These are phyloP conservation scores for Sphagnum fallax DNA, from an alignment of 228 moss, liverwort and hornwort species.

Conservation along the genomic window DNA sequence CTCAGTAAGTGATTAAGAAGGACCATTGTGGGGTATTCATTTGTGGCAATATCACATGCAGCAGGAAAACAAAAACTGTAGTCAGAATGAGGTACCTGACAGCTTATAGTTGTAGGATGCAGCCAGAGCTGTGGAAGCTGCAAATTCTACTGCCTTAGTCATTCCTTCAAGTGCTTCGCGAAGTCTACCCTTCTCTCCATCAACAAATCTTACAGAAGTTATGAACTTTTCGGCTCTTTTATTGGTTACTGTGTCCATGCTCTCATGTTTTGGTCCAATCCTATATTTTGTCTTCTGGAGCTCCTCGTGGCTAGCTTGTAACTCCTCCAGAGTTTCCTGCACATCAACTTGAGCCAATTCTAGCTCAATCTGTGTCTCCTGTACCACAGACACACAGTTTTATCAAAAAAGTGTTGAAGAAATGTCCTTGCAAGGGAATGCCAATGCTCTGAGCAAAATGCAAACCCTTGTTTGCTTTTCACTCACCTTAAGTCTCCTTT, in stretches of 20 bases:
- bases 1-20: not conserved
- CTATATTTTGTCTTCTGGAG: conserved; percentile 11
- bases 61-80: not conserved
- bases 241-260: not conserved
- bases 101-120: conserved; percentile 1
- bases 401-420: not conserved
- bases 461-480: not conserved
- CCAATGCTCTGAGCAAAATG: not conserved
- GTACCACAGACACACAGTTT: not conserved
- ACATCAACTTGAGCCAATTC: conserved; percentile 5
- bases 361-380: conserved; percentile 9
- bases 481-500: conserved; percentile 4
- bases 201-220: not conserved
- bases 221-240: not conserved
- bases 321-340: not conserved
- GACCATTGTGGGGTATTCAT: not conserved
- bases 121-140: conserved; percentile 3
- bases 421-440: not conserved
- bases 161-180: conserved; percentile 3
- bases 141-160: conserved; percentile 2
- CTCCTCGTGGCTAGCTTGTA: conserved; percentile 13
- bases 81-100: conserved; percentile 3
- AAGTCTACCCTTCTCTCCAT: conserved; percentile 1
- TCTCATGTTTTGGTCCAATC: not conserved
- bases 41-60: not conserved